A percentile compares a stretch with the other conserved stretches of the same genome.
phyloP scores from a whole-genome alignment of 2,329 filamentous ascomycete species.

The Teratosphaeria epicoccoides region DNA sequence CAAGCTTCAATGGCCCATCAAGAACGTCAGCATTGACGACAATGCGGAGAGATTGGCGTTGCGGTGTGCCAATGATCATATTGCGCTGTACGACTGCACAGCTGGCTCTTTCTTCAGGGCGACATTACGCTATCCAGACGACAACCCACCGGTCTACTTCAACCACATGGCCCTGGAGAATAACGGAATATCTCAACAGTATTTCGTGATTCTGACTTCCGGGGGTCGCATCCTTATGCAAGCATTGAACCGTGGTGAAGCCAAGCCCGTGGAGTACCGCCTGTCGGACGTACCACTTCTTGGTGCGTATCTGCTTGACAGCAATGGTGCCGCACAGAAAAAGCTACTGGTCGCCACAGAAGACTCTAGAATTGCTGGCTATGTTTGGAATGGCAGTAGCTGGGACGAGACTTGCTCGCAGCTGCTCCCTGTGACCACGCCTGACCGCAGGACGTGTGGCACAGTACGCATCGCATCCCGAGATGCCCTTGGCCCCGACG shows the following conservation, averaged over 20 bases:
- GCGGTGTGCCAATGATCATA: constrained; percentile 46
- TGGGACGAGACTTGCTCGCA: constrained; percentile 10
- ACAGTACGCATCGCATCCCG: constrained; percentile 12
- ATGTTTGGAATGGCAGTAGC: constrained; percentile 7
- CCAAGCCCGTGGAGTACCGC: constrained; percentile 1
- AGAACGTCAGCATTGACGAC: constrained; percentile 55
- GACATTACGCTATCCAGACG: constrained; percentile 46
- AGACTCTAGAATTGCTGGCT: constrained; percentile 11
- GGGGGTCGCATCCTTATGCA: constrained; percentile 55
- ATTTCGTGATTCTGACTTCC: constrained; percentile 51
- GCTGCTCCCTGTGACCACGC: constrained; percentile 5
- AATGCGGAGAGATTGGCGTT: constrained; percentile 56
- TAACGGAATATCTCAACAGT: constrained; percentile 22
- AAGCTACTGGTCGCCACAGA: constrained; percentile 16
- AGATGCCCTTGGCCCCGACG: constrained; percentile 14
- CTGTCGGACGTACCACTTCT: constrained; percentile 16
- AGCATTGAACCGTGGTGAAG: constrained; percentile 34
- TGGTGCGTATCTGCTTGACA: constrained; percentile 15
- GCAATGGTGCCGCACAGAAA: constrained; percentile 5
- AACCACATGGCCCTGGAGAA: constrained; percentile 44
- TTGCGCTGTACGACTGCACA: constrained; percentile 54
- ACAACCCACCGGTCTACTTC: constrained; percentile 51
- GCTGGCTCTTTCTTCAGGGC: constrained; percentile 45
- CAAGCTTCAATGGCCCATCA: constrained; percentile 23
- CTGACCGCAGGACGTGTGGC: constrained; percentile 8